A percentile compares a stretch with the other conserved stretches of the same genome.
Conservation (phyloP, 2,329 filamentous ascomycete genomes). For the Daldinia sp. region DNA sequence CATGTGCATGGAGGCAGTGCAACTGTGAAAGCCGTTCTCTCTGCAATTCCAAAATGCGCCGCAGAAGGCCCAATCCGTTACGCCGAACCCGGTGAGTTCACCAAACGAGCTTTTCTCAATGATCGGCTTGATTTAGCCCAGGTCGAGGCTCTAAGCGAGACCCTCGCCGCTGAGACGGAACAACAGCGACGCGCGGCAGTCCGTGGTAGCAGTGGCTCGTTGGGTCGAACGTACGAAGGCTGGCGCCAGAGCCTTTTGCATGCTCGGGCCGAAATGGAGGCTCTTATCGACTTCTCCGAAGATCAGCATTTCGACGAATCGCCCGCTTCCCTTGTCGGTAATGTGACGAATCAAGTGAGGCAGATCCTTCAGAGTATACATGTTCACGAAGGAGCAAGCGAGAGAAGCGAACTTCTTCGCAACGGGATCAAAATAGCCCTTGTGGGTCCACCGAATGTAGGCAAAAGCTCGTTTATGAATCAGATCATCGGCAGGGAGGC, state of each 20-base stretch:
- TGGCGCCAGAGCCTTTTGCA: conserved; percentile 84
- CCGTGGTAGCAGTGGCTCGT: conserved; percentile 75
- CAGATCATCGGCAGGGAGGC: conserved; percentile 90
- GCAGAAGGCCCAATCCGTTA: conserved; percentile 72
- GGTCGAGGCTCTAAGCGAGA: conserved; percentile 75
- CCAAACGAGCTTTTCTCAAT: conserved; percentile 89
- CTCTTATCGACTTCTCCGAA: conserved; percentile 95
- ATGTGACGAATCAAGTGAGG: conserved; percentile 74
- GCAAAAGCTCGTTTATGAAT: conserved; percentile 95
- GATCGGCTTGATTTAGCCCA: conserved; percentile 87
- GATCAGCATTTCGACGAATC: conserved; percentile 97
- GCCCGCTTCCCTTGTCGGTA: conserved; percentile 75
- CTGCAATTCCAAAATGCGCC: conserved; percentile 74
- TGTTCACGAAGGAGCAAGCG: conserved; percentile 79
- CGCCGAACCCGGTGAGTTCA: conserved; percentile 96
- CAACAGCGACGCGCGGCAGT: conserved; percentile 91
- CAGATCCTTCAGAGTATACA: conserved; percentile 72
- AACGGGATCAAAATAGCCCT: conserved; percentile 89
- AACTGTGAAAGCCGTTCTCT: conserved; percentile 86
- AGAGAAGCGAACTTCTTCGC: conserved; percentile 84
- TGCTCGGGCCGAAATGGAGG: conserved; percentile 91
- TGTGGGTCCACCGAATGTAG: conserved; percentile 91
- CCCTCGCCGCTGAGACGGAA: conserved; percentile 81
- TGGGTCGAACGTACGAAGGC: conserved; percentile 81
- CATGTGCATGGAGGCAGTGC: conserved; percentile 95